phyloP scores from a whole-genome alignment of 192 early-diverging fungal species.

The Phlyctochytrium bullatum region DNA sequence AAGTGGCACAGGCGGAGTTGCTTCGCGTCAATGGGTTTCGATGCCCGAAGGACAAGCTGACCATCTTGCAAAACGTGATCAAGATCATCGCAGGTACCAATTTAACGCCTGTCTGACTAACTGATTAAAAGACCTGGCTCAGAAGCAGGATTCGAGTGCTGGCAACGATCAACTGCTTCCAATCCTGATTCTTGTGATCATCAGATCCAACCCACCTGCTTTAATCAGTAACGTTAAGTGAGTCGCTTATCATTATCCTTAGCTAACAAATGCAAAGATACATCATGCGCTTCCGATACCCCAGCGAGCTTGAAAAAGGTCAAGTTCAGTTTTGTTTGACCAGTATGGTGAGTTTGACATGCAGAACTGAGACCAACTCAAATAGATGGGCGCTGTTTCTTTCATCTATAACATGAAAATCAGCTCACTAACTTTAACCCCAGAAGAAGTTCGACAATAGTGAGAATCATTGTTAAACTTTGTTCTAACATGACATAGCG shows the following conservation, averaged over 20 bases:
- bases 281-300: conserved; percentile 47
- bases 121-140: conserved; percentile 29
- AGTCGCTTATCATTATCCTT: not conserved
- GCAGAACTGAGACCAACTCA: no score
- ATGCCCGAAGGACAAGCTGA: conserved; percentile 45
- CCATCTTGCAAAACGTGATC: conserved; percentile 39
- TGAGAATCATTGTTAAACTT: conserved; percentile 4
- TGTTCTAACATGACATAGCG: not conserved
- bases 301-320: conserved; percentile 44
- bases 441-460: conserved; percentile 28
- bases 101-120: not conserved
- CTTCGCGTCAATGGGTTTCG: conserved; percentile 43
- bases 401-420: conserved; percentile 54
- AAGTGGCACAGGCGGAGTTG: conserved; percentile 46
- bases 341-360: conserved; percentile 36
- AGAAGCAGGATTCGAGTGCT: conserved; percentile 29
- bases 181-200: conserved; percentile 42
- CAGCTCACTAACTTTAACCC: conserved; percentile 42
- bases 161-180: conserved; percentile 50
- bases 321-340: conserved; percentile 49
- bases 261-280: conserved; percentile 24
- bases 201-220: conserved; percentile 50
- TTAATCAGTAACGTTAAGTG: conserved; percentile 54
- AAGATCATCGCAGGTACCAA: conserved; percentile 40
- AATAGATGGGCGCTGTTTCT: conserved; percentile 53